Conservation (phyloP, 441 rosid genomes). For the Pelargonium citronellum region DNA sequence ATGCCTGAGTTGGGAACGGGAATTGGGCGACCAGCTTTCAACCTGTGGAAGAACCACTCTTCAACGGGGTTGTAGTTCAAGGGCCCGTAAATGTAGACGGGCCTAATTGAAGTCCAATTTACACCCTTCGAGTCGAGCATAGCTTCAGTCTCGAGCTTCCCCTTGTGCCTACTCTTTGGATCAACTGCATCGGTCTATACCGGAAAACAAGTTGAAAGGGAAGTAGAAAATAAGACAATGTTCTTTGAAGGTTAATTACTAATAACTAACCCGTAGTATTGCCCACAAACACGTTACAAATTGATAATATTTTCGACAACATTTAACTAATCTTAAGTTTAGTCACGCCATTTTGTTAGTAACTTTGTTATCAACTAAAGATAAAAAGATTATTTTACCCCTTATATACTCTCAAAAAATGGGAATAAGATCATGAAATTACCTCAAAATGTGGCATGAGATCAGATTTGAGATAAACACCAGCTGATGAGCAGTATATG, state of each 20-base stretch:
- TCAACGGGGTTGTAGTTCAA: slow-evolving; percentile 94
- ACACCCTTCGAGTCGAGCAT: slow-evolving; percentile 55
- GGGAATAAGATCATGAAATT: slow-evolving; percentile 7
- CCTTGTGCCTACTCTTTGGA: slow-evolving; percentile 96
- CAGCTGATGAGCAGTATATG: slow-evolving; percentile 94
- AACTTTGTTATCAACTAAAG: too few relatives aligned
- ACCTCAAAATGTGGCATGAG: slow-evolving; percentile 75
- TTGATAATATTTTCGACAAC: too few relatives aligned
- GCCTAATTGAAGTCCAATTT: slow-evolving; percentile 85
- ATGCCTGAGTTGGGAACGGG: slow-evolving; percentile 81
- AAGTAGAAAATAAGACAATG: not conserved
- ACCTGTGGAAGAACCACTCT: slow-evolving; percentile 96
- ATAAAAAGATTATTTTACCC: too few relatives aligned
- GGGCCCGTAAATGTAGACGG: slow-evolving; percentile 91
- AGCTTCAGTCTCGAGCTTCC: slow-evolving; percentile 80
- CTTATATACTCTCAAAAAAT: not conserved
- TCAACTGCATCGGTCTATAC: slow-evolving; percentile 76
- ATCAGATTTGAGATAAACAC: slow-evolving; percentile 88
- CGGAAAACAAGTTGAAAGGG: slow-evolving; percentile 18
- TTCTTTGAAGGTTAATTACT: too few relatives aligned
- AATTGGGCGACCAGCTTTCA: slow-evolving; percentile 89
- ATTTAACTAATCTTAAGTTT: too few relatives aligned
- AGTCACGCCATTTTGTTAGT: too few relatives aligned
- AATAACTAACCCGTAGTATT: too few relatives aligned
- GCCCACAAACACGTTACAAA: too few relatives aligned